Evolutionary conservation across 345 rosid genomes (phyloP), one percentile per base, ranked within the genome.

Genomic region (Pistacia vera): DNA sequence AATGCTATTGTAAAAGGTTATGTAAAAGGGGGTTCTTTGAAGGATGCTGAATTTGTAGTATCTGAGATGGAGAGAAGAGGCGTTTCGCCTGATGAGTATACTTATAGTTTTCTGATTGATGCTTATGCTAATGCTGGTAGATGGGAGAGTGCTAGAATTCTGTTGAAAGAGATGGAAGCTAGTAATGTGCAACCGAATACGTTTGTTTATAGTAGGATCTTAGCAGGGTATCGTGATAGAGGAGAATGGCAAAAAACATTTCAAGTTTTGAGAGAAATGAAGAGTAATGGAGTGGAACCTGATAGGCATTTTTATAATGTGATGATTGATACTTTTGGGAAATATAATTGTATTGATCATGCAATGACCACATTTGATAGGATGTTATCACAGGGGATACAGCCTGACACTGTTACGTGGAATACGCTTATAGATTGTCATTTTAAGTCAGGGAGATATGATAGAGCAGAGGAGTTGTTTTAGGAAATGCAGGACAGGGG

Each of bases 221-320:
- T 96, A 71, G 92, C 98, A 2, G 83, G 90, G 75, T 93, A 92
- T 75, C 86, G 98, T 1, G 94, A 96, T 74, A 87, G 83, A 85
- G 99, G 99, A 36, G 95, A 96, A 78, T 96, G 98, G 99, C 98
- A 96, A 72, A 92, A 84, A 83, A 81, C 97, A 0, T 96, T 96
- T 83, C 97, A 96, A 83, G 95, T 96, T 49, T 84, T 96, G 82
- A 89, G 75, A 82, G 99, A 96, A 81, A 96, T 96, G 99, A 89
- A 90, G 81, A 85, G 86, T 49, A 81, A 84, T 13, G 99, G 99
- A 30, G 93, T 96, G 56, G 82, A 77, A 38, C 98, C 99, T 0
- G 98, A 96, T 78, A 83, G 92, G 72, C 91, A 91, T 71, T 93
- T 96, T 77, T 96, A 93, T 74, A 96, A 96, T 75, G 98, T 96